These are phyloP conservation scores for Akanthomyces lecanii DNA, from an alignment of 2,329 filamentous ascomycete species.

Conservation along the genomic window DNA sequence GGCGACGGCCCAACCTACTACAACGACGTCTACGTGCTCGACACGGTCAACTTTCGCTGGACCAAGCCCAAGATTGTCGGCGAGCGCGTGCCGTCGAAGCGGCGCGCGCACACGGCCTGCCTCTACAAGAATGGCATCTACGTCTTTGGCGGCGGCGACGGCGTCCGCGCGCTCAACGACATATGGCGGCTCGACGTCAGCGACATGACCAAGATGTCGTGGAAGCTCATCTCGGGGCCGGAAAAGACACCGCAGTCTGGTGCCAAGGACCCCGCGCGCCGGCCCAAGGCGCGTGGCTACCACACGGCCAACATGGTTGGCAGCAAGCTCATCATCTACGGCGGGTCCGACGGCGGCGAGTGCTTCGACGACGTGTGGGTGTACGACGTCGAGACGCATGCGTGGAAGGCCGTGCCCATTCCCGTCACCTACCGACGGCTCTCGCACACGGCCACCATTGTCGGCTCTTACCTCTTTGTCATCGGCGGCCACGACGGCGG, in stretches of 20 bases:
- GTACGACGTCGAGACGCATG: conserved; percentile 60
- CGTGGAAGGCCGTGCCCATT: conserved; percentile 57
- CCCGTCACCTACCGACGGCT: conserved; percentile 59
- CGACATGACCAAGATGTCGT: conserved; percentile 63
- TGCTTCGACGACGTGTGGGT: conserved; percentile 73
- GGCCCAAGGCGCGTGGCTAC: conserved; percentile 63
- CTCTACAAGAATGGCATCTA: conserved; percentile 68
- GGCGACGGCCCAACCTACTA: conserved; percentile 68
- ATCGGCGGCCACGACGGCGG: conserved; percentile 66
- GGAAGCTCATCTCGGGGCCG: conserved; percentile 57
- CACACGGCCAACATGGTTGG: conserved; percentile 72
- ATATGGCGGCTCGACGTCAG: conserved; percentile 68
- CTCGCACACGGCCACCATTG: conserved; percentile 64
- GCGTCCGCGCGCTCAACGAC: conserved; percentile 65
- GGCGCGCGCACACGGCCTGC: conserved; percentile 66
- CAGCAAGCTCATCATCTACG: conserved; percentile 67
- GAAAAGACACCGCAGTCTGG: conserved; percentile 30
- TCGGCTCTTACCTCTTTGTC: conserved; percentile 66
- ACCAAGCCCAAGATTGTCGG: conserved; percentile 57
- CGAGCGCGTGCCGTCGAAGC: conserved; percentile 54
- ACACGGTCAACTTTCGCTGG: conserved; percentile 66
- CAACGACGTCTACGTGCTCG: conserved; percentile 68
- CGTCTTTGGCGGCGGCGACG: conserved; percentile 68
- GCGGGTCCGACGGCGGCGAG: conserved; percentile 65
- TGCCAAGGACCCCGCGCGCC: conserved; percentile 31